These are phyloP conservation scores for Neurospora sp. DNA, from an alignment of 495 filamentous ascomycete species.

Conservation along the genomic window DNA sequence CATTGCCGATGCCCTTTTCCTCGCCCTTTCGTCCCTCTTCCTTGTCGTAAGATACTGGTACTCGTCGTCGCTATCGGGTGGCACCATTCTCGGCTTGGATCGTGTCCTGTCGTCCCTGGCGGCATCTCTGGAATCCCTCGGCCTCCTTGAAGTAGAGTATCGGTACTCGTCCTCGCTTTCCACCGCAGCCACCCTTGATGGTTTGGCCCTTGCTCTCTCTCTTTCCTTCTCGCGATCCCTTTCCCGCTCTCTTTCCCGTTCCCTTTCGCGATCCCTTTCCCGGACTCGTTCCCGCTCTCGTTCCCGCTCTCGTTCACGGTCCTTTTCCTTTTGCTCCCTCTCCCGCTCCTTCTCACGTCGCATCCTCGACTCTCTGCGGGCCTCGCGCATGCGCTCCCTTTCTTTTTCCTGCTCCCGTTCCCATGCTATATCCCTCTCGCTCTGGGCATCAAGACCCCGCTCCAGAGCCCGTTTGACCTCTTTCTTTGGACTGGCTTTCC, in stretches of 20 bases:
- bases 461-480: neutral
- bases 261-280: constrained; percentile 17
- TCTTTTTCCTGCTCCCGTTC: constrained; percentile 18
- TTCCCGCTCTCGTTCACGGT: constrained; percentile 20
- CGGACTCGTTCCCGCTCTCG: constrained; percentile 9
- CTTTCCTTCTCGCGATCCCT: constrained; percentile 2
- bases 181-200: neutral
- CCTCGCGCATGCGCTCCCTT: constrained; percentile 16
- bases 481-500: constrained; percentile 5
- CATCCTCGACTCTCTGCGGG: constrained; percentile 4
- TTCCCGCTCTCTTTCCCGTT: constrained; percentile 6
- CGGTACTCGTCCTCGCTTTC: constrained; percentile 20
- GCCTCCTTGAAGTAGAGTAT: constrained; percentile 2
- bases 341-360: constrained; percentile 1
- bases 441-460: neutral
- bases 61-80: constrained; percentile 17
- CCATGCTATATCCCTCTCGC: constrained; percentile 21
- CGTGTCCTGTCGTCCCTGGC: neutral
- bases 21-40: neutral
- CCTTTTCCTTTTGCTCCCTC: constrained; percentile 25
- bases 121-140: neutral
- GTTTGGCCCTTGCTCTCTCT: neutral
- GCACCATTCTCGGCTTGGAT: constrained; percentile 14
- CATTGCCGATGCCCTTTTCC: neutral
- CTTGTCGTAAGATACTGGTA: constrained; percentile 7